Conservation (phyloP, 495 filamentous ascomycete species). For the Penicillium longicatenatum region DNA sequence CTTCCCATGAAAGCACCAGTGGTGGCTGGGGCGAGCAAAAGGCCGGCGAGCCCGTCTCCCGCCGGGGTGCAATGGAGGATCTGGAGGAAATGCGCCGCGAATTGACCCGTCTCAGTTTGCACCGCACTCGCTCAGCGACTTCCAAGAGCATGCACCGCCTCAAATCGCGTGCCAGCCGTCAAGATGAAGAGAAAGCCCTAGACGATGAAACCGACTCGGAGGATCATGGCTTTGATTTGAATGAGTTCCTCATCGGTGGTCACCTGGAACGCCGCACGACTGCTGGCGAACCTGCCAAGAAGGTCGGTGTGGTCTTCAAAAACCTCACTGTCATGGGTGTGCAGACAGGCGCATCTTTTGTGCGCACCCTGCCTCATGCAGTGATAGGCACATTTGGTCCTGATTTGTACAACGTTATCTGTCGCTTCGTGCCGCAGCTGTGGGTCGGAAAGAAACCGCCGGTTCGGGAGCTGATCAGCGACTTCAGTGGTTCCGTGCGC, state of each 20-base stretch:
- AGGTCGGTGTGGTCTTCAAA: constrained; percentile 82
- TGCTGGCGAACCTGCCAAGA: constrained; percentile 69
- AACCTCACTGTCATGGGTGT: constrained; percentile 76
- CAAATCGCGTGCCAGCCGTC: constrained; percentile 31
- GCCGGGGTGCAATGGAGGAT: constrained; percentile 67
- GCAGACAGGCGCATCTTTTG: constrained; percentile 65
- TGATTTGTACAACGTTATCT: constrained; percentile 72
- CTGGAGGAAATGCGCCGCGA: constrained; percentile 68
- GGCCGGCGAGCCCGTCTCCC: constrained; percentile 62
- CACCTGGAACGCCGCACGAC: constrained; percentile 78
- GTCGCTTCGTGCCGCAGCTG: constrained; percentile 63
- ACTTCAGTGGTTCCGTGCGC: constrained; percentile 76
- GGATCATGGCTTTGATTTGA: constrained; percentile 65
- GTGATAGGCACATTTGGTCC: constrained; percentile 83
- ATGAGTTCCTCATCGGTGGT: constrained; percentile 74
- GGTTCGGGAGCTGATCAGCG: constrained; percentile 65
- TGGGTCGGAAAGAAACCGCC: constrained; percentile 52
- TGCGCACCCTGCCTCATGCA: constrained; percentile 74
- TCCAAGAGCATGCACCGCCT: constrained; percentile 25
- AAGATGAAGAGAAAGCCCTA: constrained; percentile 39
- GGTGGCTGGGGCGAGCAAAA: constrained; percentile 80
- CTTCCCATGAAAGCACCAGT: constrained; percentile 33
- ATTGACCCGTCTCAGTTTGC: constrained; percentile 59
- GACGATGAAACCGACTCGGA: constrained; percentile 28
- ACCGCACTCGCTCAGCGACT: constrained; percentile 43